Evolutionary conservation across 2,329 filamentous ascomycete genomes (phyloP).

Genomic region (Monosporascus sp.): DNA sequence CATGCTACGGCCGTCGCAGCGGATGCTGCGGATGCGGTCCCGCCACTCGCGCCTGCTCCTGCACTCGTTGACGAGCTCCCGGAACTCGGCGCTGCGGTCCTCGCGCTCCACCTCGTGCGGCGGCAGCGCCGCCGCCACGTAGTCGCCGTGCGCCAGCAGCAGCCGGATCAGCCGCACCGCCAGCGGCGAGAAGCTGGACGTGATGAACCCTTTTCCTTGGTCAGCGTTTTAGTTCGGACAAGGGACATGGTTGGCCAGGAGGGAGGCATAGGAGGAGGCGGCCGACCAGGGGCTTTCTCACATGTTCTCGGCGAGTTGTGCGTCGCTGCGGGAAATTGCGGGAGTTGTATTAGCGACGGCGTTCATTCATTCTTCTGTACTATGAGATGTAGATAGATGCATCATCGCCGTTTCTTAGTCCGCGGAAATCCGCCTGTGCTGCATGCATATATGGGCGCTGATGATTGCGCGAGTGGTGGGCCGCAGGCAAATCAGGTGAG

Average conservation of each 20-base stretch:
- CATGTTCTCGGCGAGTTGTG: conserved; percentile 79
- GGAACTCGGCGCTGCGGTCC: conserved; percentile 70
- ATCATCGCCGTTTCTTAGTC: too few species aligned
- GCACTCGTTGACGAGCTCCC: conserved; percentile 68
- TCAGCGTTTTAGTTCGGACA: neutral
- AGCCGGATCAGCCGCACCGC: conserved; percentile 76
- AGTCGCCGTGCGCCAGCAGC: conserved; percentile 86
- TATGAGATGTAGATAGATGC: neutral
- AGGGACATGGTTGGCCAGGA: neutral
- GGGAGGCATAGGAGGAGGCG: neutral
- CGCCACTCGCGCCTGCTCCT: conserved; percentile 66
- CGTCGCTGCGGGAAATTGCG: conserved; percentile 38
- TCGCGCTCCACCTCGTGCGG: conserved; percentile 74
- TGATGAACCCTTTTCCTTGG: conserved; percentile 60
- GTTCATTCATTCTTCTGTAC: neutral
- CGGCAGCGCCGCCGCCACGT: conserved; percentile 77
- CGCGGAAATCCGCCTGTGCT: too few species aligned
- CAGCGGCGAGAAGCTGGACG: conserved; percentile 78
- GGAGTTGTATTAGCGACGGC: conserved; percentile 27
- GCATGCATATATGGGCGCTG: too few species aligned
- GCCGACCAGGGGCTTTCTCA: neutral
- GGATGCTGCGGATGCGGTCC: conserved; percentile 64
- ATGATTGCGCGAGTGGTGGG: neutral
- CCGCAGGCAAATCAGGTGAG: neutral
- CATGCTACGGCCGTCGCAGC: conserved; percentile 57